Percentiles rank a stretch among this genome's conserved stretches.
phyloP scores from a whole-genome alignment of 176 grass and related monocot species.

The Hsuehochloa calcarea region DNA sequence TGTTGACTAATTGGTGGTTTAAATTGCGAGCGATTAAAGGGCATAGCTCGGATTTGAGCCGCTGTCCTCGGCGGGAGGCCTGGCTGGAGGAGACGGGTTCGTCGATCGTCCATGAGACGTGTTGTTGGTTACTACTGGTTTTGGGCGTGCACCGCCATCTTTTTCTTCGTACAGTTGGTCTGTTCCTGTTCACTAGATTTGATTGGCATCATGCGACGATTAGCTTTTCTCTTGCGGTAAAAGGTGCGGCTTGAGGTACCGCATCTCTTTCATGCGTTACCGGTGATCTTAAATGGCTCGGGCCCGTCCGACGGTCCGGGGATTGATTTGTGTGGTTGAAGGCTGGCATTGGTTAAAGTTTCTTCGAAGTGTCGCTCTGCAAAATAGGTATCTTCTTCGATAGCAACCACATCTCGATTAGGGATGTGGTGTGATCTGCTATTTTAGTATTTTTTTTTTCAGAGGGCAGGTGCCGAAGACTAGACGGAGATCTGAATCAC shows the following conservation, averaged over 20 bases:
- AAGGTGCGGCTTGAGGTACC: conserved; percentile 2
- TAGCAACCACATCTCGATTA: too few species aligned
- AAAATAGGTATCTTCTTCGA: too few species aligned
- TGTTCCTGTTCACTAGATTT: not conserved
- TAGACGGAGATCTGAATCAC: not conserved
- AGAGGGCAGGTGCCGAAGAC: not conserved
- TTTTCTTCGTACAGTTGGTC: not conserved
- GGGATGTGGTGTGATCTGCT: too few species aligned
- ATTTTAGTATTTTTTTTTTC: too few species aligned
- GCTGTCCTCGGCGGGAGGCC: too few species aligned
- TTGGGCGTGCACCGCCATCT: not conserved
- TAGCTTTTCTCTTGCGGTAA: not conserved
- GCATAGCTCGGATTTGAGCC: too few species aligned
- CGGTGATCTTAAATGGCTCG: not conserved
- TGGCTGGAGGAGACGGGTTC: too few species aligned
- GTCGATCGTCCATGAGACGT: not conserved
- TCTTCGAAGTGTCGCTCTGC: too few species aligned
- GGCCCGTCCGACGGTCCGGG: not conserved
- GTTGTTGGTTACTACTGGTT: not conserved
- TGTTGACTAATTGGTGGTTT: too few species aligned
- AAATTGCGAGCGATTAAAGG: not conserved
- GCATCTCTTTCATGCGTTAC: not conserved
- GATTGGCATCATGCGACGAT: conserved; percentile 11
- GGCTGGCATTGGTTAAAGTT: not conserved
- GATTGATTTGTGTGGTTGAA: not conserved